Base-by-base conservation (phyloP, 192 early-diverging fungal genomes). In the Geranomyces michiganensis region DNA sequence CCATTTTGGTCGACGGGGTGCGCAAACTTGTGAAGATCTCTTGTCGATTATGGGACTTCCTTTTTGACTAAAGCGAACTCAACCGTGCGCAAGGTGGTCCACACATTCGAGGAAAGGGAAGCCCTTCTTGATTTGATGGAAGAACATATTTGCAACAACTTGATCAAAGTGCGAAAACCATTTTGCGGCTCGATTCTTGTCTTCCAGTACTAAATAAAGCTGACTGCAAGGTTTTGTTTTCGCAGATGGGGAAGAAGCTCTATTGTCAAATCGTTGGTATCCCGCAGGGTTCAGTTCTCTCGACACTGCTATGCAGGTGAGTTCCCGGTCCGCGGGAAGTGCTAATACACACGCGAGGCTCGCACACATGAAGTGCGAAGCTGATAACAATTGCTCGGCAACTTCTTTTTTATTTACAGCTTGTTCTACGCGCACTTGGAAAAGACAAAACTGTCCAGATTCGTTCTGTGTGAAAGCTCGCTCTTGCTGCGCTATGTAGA, bases 251-350 rank as follows among this genome's bases (percentile, higher is more conserved):
- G 1, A 77, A 76, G 24, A 60, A 79, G 36, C 83, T 88, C 67
- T 92, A 90, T 76, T 79, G 78, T 36, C 94, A 95, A 70, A 72
- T 78, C 0, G 73, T 80, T 0, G 96, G 96, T 5, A 95, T 98
- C 32, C 96, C 96, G 1, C 96, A 98, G 74, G 96, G 96, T 0
- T 96, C 94, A 3, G 78, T 90, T 24, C 72, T 98, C 22, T 98
- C 96, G 0, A 83, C 90, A 36, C 56, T 94, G 6, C 84, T 98
- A 58, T 98, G 96, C 91, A 93, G 83, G 89, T 92, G 32, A 29
- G 56, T 22, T 13, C 29, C 17, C 58, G 26, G 7, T 31, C 6
- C 3, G 36, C 36, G 36, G 36, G 36, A 41, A 41, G 10, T 10
- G 36, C 36, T 3, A 41, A 41, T 3, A 10, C 36, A n/a, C n/a